Percentiles rank a stretch among this genome's conserved stretches.
Evolutionary conservation across 352 stramenopile species (phyloP).

Genomic region (Pythium aquatile): DNA sequence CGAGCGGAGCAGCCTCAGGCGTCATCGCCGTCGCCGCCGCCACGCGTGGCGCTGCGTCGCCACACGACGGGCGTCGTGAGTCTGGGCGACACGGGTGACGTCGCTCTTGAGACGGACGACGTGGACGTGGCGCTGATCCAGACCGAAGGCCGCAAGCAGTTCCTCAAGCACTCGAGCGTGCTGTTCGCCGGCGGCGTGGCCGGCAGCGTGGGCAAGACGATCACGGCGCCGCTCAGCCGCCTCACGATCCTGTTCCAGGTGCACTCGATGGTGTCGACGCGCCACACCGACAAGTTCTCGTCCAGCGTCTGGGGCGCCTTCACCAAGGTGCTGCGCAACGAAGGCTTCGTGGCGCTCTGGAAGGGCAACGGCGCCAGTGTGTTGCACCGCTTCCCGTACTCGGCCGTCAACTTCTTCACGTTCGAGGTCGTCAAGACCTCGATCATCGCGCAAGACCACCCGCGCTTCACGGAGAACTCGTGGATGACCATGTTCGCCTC

Average conservation of each 20-base stretch:
- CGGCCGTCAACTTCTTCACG: conserved; percentile 96
- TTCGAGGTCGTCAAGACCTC: conserved; percentile 91
- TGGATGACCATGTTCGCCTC: conserved; percentile 79
- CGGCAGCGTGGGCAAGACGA: conserved; percentile 94
- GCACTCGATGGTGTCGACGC: conserved; percentile 92
- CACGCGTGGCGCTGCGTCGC: conserved; percentile 56
- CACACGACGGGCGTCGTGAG: conserved; percentile 82
- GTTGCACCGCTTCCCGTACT: conserved; percentile 96
- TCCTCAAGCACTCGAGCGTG: conserved; percentile 75
- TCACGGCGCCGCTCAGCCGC: conserved; percentile 93
- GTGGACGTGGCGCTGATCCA: conserved; percentile 77
- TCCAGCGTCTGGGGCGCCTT: conserved; percentile 69
- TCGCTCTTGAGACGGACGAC: conserved; percentile 78
- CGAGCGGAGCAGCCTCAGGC: background rate
- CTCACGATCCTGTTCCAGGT: conserved; percentile 97
- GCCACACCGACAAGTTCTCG: conserved; percentile 82
- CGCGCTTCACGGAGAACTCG: conserved; percentile 65
- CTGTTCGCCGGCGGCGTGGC: conserved; percentile 90
- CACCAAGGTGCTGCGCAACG: conserved; percentile 92
- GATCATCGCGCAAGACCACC: conserved; percentile 64
- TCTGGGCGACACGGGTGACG: conserved; percentile 73
- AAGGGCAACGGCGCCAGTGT: conserved; percentile 96
- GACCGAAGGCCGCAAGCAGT: conserved; percentile 62
- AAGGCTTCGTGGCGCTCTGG: conserved; percentile 92
- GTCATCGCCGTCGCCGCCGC: background rate